Conservation (phyloP, 257 asterid genomes). For the Coffea eugenioides region DNA sequence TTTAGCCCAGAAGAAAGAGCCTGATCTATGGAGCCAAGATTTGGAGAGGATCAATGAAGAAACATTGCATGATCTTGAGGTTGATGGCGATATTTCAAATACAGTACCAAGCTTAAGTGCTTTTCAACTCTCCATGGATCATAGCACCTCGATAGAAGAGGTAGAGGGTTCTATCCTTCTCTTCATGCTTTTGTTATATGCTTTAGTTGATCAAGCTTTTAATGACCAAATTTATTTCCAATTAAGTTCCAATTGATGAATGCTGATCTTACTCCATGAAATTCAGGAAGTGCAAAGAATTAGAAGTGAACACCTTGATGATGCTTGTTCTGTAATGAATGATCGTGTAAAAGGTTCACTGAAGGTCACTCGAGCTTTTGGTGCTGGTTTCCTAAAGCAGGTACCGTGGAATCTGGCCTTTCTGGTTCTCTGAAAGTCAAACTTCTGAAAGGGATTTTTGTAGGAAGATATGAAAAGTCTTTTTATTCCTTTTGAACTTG, state of each 20-base stretch:
- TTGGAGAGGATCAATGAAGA: constrained; percentile 93
- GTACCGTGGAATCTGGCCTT: constrained; percentile 35
- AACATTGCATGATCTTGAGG: constrained; percentile 68
- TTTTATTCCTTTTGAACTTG: constrained; percentile 37
- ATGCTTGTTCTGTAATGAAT: constrained; percentile 62
- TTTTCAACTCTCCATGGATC: constrained; percentile 81
- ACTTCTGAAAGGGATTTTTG: constrained; percentile 18
- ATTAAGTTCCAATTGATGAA: constrained; percentile 13
- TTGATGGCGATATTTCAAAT: constrained; percentile 47
- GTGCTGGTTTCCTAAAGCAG: constrained; percentile 99
- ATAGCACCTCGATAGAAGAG: constrained; percentile 86
- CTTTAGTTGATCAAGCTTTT: not conserved
- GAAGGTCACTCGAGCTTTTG: constrained; percentile 97
- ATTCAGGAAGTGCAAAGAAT: constrained; percentile 77
- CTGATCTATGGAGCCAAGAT: constrained; percentile 94
- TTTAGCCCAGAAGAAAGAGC: constrained; percentile 70
- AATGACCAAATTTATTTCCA: not conserved
- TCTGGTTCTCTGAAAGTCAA: constrained; percentile 22
- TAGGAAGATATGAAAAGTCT: constrained; percentile 9
- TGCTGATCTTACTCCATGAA: constrained; percentile 14
- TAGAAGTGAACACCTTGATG: constrained; percentile 73
- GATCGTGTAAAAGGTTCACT: constrained; percentile 94
- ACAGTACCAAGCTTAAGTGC: constrained; percentile 50
- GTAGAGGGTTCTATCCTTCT: constrained; percentile 28
- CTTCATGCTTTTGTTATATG: not conserved